Evolutionary conservation across 2,329 filamentous ascomycete species (phyloP).

Genomic region (Phaeoacremonium minimum): DNA sequence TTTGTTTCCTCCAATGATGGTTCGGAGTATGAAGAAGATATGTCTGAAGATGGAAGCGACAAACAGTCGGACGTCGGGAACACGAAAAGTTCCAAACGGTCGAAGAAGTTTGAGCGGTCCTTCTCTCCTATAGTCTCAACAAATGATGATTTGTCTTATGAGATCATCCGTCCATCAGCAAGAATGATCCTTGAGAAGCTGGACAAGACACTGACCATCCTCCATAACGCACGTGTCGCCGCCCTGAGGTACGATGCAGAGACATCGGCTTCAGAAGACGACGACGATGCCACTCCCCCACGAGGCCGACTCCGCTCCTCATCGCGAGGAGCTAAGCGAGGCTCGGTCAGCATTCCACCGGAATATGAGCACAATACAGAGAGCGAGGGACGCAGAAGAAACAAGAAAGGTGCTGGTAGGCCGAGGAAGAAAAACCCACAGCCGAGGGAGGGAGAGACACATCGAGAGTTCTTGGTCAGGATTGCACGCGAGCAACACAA

Average conservation of each 20-base stretch:
- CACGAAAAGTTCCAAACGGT: no score
- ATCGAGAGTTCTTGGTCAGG: constrained; percentile 28
- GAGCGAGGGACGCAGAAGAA: no score
- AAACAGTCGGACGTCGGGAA: neutral
- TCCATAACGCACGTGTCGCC: constrained; percentile 64
- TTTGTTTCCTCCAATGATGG: constrained; percentile 10
- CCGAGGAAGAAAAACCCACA: constrained; percentile 11
- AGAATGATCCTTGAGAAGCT: constrained; percentile 67
- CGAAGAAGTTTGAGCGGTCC: constrained; percentile 9
- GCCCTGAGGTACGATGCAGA: constrained; percentile 27
- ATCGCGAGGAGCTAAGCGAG: neutral
- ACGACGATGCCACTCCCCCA: neutral
- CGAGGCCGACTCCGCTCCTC: neutral
- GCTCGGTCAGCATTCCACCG: neutral
- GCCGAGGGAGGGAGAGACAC: constrained; percentile 18
- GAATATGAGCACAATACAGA: neutral
- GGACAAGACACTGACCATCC: constrained; percentile 63
- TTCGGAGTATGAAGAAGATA: neutral
- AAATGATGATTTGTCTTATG: constrained; percentile 65
- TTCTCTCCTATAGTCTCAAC: constrained; percentile 54
- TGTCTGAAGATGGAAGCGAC: neutral
- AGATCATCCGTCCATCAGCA: constrained; percentile 62
- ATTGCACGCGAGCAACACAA: constrained; percentile 27
- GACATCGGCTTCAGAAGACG: constrained; percentile 13
- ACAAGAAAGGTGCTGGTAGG: constrained; percentile 7